These are phyloP conservation scores for Aspergillus pseudonomiae DNA, from an alignment of 2,329 filamentous ascomycete genomes.

Conservation along the genomic window DNA sequence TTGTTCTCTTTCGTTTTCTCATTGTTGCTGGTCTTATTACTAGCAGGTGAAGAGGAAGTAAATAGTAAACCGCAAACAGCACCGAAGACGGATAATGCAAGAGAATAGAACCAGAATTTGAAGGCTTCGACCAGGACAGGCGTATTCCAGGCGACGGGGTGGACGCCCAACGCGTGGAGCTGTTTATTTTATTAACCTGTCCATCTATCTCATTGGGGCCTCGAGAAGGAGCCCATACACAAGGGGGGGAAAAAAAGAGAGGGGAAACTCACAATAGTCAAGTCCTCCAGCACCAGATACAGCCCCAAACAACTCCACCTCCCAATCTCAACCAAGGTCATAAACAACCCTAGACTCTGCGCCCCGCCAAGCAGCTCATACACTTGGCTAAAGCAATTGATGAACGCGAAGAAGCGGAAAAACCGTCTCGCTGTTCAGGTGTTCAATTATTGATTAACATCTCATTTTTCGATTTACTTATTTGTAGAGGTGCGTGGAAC, in stretches of 20 bases:
- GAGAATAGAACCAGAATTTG: slow-evolving; percentile 69
- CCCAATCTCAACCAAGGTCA: slow-evolving; percentile 55
- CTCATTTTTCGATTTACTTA: background rate
- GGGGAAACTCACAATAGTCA: slow-evolving; percentile 59
- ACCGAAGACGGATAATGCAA: slow-evolving; percentile 55
- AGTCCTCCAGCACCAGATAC: slow-evolving; percentile 68
- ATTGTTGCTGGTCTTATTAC: slow-evolving; percentile 18
- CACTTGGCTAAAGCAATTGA: slow-evolving; percentile 61
- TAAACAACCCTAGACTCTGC: slow-evolving; percentile 22
- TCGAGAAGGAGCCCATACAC: background rate
- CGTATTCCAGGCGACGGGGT: slow-evolving; percentile 46
- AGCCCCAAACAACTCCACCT: slow-evolving; percentile 64
- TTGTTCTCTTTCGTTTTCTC: slow-evolving; percentile 9
- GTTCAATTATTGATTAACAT: too few relatives aligned
- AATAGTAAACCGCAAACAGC: slow-evolving; percentile 28
- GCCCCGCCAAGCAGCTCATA: slow-evolving; percentile 43
- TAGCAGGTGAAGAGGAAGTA: slow-evolving; percentile 13
- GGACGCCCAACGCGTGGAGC: slow-evolving; percentile 57
- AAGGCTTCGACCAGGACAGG: slow-evolving; percentile 62
- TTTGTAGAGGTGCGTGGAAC: slow-evolving; percentile 3
- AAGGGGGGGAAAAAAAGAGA: background rate
- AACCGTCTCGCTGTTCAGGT: slow-evolving; percentile 56
- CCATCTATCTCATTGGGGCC: background rate
- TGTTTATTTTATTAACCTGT: slow-evolving; percentile 30
- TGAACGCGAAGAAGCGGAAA: slow-evolving; percentile 70